Percentiles rank a stretch among this genome's conserved stretches.
Conservation (phyloP, 208 protist species). For the Acanthamoeba triangularis region DNA sequence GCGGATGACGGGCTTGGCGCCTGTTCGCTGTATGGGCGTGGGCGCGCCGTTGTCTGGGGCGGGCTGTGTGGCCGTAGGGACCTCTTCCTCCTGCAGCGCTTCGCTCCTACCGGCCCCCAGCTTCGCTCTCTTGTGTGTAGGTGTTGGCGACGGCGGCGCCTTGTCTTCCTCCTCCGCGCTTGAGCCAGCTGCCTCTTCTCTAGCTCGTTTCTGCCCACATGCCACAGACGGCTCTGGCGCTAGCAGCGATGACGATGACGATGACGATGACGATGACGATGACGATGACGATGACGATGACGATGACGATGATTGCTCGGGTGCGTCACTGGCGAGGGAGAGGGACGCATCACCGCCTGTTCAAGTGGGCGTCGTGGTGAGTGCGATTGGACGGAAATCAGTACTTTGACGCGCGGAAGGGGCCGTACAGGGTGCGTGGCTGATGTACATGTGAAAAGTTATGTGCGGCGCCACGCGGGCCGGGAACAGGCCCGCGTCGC, state of each 20-base stretch:
- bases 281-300: background rate
- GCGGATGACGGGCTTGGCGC: conserved; percentile 73
- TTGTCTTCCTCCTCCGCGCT: background rate
- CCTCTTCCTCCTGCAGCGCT: background rate
- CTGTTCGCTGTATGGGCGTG: conserved; percentile 76
- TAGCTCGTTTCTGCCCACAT: background rate
- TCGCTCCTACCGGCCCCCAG: background rate
- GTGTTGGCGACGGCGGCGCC: background rate
- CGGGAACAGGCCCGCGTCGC: background rate
- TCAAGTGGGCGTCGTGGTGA: background rate
- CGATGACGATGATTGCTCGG: background rate
- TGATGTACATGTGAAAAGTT: conserved; percentile 81
- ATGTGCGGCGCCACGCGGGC: conserved; percentile 17
- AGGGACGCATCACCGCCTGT: conserved; percentile 82
- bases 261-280: background rate
- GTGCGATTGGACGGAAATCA: background rate
- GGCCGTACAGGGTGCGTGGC: conserved; percentile 79
- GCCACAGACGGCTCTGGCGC: background rate
- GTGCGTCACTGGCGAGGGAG: conserved; percentile 30
- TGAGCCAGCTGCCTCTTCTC: background rate
- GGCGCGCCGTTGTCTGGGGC: too few species aligned
- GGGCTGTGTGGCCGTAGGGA: background rate
- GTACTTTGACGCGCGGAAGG: background rate
- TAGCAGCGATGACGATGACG: background rate
- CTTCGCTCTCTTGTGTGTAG: too few species aligned